Conservation (phyloP, 2,329 filamentous ascomycete species). For the Colletotrichum noveboracense region DNA sequence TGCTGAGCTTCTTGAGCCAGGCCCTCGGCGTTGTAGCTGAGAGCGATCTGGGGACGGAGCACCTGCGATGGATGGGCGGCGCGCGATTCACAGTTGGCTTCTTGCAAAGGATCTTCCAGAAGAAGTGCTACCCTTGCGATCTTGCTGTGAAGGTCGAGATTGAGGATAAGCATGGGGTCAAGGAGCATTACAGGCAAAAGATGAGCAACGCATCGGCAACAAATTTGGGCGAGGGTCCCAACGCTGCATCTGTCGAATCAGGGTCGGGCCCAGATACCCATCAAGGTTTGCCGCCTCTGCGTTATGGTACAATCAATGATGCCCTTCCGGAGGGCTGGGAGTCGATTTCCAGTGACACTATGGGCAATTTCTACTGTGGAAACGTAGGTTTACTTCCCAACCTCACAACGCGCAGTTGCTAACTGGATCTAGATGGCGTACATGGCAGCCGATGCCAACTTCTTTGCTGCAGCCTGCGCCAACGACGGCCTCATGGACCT, state of each 20-base stretch:
- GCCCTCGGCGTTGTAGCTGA: slow-evolving; percentile 90
- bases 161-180: slow-evolving; percentile 75
- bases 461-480: slow-evolving; percentile 84
- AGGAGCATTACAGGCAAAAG: slow-evolving; percentile 70
- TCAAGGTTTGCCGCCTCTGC: slow-evolving; percentile 71
- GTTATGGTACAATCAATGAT: slow-evolving; percentile 82
- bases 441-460: slow-evolving; percentile 86
- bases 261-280: slow-evolving; percentile 30
- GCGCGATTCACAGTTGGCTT: slow-evolving; percentile 87
- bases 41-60: slow-evolving; percentile 85
- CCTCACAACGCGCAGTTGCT: not conserved
- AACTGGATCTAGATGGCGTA: slow-evolving; percentile 72
- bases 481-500: slow-evolving; percentile 88
- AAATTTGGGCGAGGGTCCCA: slow-evolving; percentile 29
- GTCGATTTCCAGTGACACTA: slow-evolving; percentile 72
- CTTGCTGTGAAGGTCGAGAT: slow-evolving; percentile 85
- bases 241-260: not conserved
- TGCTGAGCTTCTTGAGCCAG: slow-evolving; percentile 89
- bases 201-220: slow-evolving; percentile 36
- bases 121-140: slow-evolving; percentile 87
- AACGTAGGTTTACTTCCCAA: slow-evolving; percentile 63
- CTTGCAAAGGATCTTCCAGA: slow-evolving; percentile 74
- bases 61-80: slow-evolving; percentile 91
- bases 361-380: slow-evolving; percentile 93
- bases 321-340: slow-evolving; percentile 80